Base-by-base conservation (phyloP, 2,329 filamentous ascomycete genomes). In the Waltergamsia citrina region DNA sequence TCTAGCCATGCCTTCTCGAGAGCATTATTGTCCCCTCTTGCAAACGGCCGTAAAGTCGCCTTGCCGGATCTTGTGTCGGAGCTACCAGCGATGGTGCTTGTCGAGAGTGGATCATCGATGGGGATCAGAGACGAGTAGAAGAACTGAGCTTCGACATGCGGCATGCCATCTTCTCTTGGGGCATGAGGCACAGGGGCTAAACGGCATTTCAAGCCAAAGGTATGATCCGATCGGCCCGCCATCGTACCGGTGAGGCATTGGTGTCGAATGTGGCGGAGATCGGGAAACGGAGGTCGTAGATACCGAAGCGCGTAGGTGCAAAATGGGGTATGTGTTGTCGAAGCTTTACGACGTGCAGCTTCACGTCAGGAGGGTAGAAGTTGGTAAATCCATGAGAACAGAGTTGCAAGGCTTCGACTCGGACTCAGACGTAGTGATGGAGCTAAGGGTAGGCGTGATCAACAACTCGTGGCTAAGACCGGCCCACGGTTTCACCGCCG, bases 51-150 rank as follows among this genome's bases (percentile, higher is more conserved):
- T 7, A 86, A 74, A 30, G 77, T 72, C 23, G 71, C 67, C 45
- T 71, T 78, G 22, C 67, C 57, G 36, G 68, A 55, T 36, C 63
- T 70, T 11, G 67, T 51, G 33, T 79, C 60, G 52, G 66, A 41
- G 53, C 69, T 47, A 17, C 55, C 56, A 50, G 72, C 52, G 54
- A 75, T 50, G 59, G 69, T 55, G 9, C 66, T 60, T 2, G 81
- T 73, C 8, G 82, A 85, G n/a, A 94, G 69, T 17, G 85, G 85
- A 49, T 94, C 87, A 49, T 94, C 87, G 50, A 94, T 87, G 20
- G 86, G 81, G 32, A 90, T 71, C 10, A 78, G 65, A 9, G 86
- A 92, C 11, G 78, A 73, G 56, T 94, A 94, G 59, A 94, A 94
- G 62, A 86, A 94, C 42, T 86, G 84, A 16, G 81, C 70, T 21